Conservation (phyloP, 371 early-diverging fungal genomes). For the Phascolomyces articulosus region DNA sequence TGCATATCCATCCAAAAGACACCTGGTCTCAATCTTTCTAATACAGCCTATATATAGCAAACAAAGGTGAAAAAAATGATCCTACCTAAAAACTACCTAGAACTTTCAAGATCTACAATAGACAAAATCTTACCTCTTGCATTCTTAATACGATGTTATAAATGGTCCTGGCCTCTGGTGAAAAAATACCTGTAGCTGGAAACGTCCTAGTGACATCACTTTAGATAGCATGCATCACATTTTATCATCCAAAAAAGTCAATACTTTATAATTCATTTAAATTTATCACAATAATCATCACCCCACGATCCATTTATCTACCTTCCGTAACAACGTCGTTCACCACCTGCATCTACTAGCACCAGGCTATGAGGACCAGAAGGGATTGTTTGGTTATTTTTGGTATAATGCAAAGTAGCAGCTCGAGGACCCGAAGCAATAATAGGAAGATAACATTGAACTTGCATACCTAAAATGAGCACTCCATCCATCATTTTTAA, state of each 20-base stretch:
- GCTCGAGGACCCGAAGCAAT: slow-evolving; percentile 58
- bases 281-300: no score
- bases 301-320: no score
- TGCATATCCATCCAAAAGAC: slow-evolving; percentile 91
- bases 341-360: slow-evolving; percentile 89
- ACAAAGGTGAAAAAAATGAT: not conserved
- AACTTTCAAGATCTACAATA: slow-evolving; percentile 18
- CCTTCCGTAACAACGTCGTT: slow-evolving; percentile 74
- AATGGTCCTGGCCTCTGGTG: slow-evolving; percentile 70
- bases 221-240: not conserved
- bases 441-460: slow-evolving; percentile 59
- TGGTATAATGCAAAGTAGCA: slow-evolving; percentile 59
- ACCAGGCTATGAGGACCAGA: slow-evolving; percentile 52
- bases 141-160: slow-evolving; percentile 86
- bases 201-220: slow-evolving; percentile 88
- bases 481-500: no score
- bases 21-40: slow-evolving; percentile 69
- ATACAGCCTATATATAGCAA: slow-evolving; percentile 22
- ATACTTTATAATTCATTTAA: no score
- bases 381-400: slow-evolving; percentile 42
- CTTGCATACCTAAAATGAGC: not conserved
- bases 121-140: slow-evolving; percentile 57
- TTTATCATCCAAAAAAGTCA: no score
- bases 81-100: not conserved
- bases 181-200: slow-evolving; percentile 80